These are phyloP conservation scores for Termitomyces sp. DNA, from an alignment of 768 basidiomycete species.

Conservation along the genomic window DNA sequence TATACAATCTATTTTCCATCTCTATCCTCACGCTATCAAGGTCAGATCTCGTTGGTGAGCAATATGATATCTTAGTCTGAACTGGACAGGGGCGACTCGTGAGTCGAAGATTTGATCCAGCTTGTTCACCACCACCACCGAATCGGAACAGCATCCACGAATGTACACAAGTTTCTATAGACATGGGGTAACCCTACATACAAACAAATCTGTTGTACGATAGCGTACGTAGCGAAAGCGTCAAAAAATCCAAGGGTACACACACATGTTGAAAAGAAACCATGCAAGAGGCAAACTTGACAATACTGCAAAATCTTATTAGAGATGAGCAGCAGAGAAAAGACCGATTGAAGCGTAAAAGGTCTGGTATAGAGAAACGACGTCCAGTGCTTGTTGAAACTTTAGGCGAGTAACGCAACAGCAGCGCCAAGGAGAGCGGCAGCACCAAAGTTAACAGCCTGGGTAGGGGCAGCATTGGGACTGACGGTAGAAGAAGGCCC, in stretches of 20 bases:
- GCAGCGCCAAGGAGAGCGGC: conserved; percentile 37
- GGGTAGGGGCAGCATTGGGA: conserved; percentile 27
- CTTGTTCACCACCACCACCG: too few relatives aligned
- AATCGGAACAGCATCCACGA: background rate
- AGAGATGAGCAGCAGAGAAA: conserved; percentile 1
- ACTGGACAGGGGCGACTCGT: background rate
- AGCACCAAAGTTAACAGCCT: conserved; percentile 35
- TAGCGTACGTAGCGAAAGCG: background rate
- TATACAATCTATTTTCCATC: too few relatives aligned
- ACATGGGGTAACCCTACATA: background rate
- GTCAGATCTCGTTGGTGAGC: too few relatives aligned
- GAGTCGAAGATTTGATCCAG: background rate
- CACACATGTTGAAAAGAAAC: conserved; percentile 2
- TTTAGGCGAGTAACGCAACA: conserved; percentile 41
- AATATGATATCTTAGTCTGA: too few relatives aligned
- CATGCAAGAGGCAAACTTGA: background rate
- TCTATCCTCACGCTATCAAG: too few relatives aligned
- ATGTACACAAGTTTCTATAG: background rate
- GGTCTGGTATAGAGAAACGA: conserved; percentile 12
- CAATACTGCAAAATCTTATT: conserved; percentile 6
- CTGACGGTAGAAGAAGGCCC: conserved; percentile 14
- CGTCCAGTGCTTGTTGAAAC: conserved; percentile 26
- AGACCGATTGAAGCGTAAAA: conserved; percentile 1
- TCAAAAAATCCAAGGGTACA: background rate
- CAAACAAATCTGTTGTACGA: background rate